phyloP scores from a whole-genome alignment of 2,329 filamentous ascomycete genomes.

The Plenodomus biglobosus region DNA sequence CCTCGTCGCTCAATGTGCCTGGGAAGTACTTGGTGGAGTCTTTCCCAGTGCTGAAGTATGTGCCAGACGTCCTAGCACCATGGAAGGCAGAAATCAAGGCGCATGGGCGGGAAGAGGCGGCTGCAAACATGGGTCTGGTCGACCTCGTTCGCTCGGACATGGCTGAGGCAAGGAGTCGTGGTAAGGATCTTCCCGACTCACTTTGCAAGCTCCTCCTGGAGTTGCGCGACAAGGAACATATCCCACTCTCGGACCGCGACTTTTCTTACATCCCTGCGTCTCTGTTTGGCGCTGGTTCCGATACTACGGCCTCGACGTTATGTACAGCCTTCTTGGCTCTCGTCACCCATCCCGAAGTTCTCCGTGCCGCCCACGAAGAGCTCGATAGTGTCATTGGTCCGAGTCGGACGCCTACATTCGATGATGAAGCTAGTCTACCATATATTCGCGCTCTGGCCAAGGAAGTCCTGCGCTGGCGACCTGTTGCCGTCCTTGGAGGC shows the following conservation, averaged over 20 bases:
- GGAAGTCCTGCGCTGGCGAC: conserved; percentile 41
- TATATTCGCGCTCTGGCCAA: conserved; percentile 46
- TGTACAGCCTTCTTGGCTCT: conserved; percentile 55
- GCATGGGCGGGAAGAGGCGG: conserved; percentile 43
- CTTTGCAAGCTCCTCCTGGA: conserved; percentile 51
- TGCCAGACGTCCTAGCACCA: conserved; percentile 50
- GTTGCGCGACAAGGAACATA: conserved; percentile 43
- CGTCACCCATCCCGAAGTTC: conserved; percentile 50
- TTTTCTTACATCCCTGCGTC: conserved; percentile 50
- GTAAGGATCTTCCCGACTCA: conserved; percentile 44
- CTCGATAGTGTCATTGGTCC: conserved; percentile 41
- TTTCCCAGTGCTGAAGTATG: conserved; percentile 48
- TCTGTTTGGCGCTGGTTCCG: conserved; percentile 54
- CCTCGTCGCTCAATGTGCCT: conserved; percentile 52
- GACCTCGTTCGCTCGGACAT: conserved; percentile 47
- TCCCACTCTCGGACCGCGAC: conserved; percentile 46
- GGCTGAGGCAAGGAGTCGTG: conserved; percentile 38
- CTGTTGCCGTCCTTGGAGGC: conserved; percentile 48
- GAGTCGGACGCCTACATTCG: conserved; percentile 37
- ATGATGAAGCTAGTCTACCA: conserved; percentile 43
- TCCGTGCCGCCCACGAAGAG: conserved; percentile 49
- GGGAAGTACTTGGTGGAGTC: conserved; percentile 52
- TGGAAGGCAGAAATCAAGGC: conserved; percentile 52
- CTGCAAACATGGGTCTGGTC: conserved; percentile 48
- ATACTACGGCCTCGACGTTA: conserved; percentile 54